phyloP scores from a whole-genome alignment of 768 basidiomycete species.

The Podaxis mareebaensis region DNA sequence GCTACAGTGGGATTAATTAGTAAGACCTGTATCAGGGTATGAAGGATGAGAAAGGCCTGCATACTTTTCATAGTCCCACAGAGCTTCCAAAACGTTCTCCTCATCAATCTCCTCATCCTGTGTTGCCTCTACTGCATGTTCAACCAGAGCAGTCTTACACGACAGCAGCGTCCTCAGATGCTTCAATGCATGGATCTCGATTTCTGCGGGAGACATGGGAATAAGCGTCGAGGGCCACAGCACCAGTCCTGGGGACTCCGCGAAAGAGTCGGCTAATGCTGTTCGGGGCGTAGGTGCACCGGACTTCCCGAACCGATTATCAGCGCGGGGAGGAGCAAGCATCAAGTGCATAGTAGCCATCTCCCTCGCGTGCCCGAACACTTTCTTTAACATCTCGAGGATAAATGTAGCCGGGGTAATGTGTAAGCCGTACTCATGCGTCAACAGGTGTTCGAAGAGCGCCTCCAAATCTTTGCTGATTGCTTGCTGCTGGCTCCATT shows the following conservation, averaged over 20 bases:
- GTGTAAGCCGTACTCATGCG: constrained; percentile 50
- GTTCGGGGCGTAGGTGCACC: not conserved
- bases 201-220: constrained; percentile 52
- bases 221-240: constrained; percentile 61
- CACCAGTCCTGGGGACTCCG: constrained; percentile 61
- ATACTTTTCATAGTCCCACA: constrained; percentile 60
- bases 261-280: constrained; percentile 8
- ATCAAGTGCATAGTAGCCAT: constrained; percentile 52
- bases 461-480: constrained; percentile 51
- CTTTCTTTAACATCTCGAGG: constrained; percentile 42
- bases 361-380: constrained; percentile 57
- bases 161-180: constrained; percentile 50
- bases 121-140: constrained; percentile 35
- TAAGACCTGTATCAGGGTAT: not conserved
- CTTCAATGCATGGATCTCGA: constrained; percentile 71
- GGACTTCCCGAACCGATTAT: not conserved
- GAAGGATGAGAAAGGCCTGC: constrained; percentile 20
- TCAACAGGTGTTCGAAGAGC: constrained; percentile 63
- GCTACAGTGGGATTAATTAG: constrained; percentile 32
- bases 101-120: constrained; percentile 38
- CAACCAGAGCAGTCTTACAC: constrained; percentile 36
- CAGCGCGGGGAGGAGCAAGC: constrained; percentile 46
- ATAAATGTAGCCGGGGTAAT: constrained; percentile 50
- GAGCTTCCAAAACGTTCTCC: constrained; percentile 35
- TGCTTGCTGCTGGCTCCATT: constrained; percentile 44